phyloP scores from a whole-genome alignment of 441 rosid species.

The Euphorbia schlechtendalii region DNA sequence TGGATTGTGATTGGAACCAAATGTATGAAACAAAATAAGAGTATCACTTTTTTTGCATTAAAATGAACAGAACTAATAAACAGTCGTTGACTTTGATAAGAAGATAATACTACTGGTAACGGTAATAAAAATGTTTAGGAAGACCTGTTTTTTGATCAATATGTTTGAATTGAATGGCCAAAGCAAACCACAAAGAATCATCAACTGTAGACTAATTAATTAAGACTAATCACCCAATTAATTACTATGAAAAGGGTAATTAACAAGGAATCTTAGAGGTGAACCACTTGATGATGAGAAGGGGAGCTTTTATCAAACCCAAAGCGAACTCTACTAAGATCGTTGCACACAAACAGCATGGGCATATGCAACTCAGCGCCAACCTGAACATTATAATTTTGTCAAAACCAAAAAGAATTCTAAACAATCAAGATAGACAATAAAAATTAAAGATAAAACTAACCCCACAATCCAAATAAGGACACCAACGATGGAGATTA shows the following conservation, averaged over 20 bases:
- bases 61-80: no score
- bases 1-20: no score
- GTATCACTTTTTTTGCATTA: no score
- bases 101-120: not conserved
- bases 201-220: no score
- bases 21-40: no score
- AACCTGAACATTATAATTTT: slow-evolving; percentile 27
- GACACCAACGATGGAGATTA: slow-evolving; percentile 64
- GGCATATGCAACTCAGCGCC: slow-evolving; percentile 49
- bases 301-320: slow-evolving; percentile 57
- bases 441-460: slow-evolving; percentile 10
- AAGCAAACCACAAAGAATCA: not conserved
- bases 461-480: slow-evolving; percentile 80
- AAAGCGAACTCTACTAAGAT: slow-evolving; percentile 51
- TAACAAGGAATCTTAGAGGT: slow-evolving; percentile 57
- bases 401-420: not conserved
- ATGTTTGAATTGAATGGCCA: not conserved
- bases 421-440: not conserved
- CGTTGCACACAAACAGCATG: slow-evolving; percentile 50
- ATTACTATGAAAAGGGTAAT: no score
- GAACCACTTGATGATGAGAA: slow-evolving; percentile 64
- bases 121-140: no score
- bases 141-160: no score
- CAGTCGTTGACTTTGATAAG: not conserved
- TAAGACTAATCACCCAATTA: no score